phyloP scores from a whole-genome alignment of 208 protist genomes.

The Acanthamoeba quina region DNA sequence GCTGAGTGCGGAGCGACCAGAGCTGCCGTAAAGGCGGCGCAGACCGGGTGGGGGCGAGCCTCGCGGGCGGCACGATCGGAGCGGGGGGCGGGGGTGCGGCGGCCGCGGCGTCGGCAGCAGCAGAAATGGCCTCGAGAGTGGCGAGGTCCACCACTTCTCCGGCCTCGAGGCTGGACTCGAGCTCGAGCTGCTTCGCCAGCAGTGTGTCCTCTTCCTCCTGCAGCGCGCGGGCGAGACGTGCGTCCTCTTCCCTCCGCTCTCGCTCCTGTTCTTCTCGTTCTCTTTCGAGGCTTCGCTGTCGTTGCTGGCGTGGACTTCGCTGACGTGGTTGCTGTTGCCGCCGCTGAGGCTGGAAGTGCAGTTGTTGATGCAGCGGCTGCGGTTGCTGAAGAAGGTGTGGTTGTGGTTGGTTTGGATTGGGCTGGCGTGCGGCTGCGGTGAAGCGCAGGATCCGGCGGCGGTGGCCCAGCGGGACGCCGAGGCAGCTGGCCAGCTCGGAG shows the following conservation, averaged over 20 bases:
- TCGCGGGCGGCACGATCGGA: too few species aligned
- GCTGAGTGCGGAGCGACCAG: not conserved
- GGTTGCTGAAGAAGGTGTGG: not conserved
- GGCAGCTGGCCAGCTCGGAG: not conserved
- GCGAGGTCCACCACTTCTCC: too few species aligned
- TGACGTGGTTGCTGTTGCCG: too few species aligned
- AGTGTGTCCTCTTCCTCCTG: not conserved
- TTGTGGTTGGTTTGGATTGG: not conserved
- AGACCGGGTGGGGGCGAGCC: too few species aligned
- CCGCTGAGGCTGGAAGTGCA: not conserved
- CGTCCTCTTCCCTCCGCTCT: not conserved
- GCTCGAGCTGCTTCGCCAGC: not conserved
- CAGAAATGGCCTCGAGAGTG: not conserved
- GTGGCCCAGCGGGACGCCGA: conserved; percentile 3
- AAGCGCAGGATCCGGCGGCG: not conserved
- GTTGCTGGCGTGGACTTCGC: not conserved
- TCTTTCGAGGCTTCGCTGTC: not conserved
- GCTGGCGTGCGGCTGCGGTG: not conserved
- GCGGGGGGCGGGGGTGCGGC: not conserved
- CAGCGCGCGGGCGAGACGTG: not conserved
- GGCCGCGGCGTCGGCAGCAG: not conserved
- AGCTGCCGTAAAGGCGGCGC: not conserved
- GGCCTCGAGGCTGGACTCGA: not conserved
- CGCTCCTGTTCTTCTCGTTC: not conserved
- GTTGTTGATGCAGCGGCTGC: not conserved